Evolutionary conservation across 1,284 basidiomycete genomes (phyloP), one percentile per base, ranked within the genome.

Genomic region (Psilocybe mexicana): DNA sequence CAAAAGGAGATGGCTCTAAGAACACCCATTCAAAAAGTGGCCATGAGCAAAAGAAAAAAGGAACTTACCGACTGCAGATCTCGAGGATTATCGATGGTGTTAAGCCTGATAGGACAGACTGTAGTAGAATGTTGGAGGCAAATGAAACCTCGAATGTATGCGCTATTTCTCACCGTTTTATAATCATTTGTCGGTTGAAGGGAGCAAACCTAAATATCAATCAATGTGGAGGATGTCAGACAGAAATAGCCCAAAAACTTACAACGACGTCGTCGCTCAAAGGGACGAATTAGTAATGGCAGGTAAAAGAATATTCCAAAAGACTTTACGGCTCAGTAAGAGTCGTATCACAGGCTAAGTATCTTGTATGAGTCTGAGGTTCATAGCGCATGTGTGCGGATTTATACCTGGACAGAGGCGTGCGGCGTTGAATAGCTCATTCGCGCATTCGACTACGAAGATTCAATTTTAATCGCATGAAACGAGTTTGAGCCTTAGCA

Each of bases 81-180:
- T 93, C 91, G 47, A 92, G 72, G 52, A 93, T 86, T 28, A 81
- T 81, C 1, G 86, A 81, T 6, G 91, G 90, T 28, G 79, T 84
- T 46, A 93, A 69, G 1, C 91, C 91, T 14, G 91, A 92, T 43
- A 93, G 75, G 59, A 93, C 90, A n/a, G 90, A 93, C 91, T 93
- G 62, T 18, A 18, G 18, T 18, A 18, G 36, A 54, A 28, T 46
- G 43, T 18, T 53, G 25, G 50, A 61, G 63, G 46, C 24, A 43
- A 47, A 38, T 40, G 4, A 40, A n/a, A 63, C 45, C 67, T 58
- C 46, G 64, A 54, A 69, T 74, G 74, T 74, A 79, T 80, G 73
- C 69, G 75, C 67, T 11, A 35, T 43, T 45, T 52, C 72, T 68
- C 62, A 83, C 87, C 52, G 91, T 93, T 76, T 92, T 93, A 72